Base-by-base conservation (phyloP, 495 filamentous ascomycete genomes). In the Parathielavia appendiculata region DNA sequence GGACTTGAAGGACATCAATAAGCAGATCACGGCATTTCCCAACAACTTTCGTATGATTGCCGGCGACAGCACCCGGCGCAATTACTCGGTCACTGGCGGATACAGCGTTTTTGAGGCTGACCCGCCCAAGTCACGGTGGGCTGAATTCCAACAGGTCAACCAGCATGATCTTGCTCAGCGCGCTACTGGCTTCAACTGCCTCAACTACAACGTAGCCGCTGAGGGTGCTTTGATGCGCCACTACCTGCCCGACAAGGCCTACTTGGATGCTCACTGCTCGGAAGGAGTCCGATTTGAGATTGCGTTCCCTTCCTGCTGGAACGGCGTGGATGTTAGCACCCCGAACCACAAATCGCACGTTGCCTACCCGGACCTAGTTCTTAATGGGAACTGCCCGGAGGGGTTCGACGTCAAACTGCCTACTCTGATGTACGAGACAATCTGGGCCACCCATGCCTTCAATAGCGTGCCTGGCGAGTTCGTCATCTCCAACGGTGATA, bases 221-320 rank as follows among this genome's bases (percentile, higher is more conserved):
- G 91, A 96, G 66, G 76, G 79, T 0, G 84, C 90, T 16, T 75
- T 96, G n/a, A 84, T 79, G 51, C 88, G 92, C 45, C 90, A 93
- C 68, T 84, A 80, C 64, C 46, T 97, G 63, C 92, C 92, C 0
- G 81, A 87, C 55, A 93, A 96, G 78, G 71, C 71, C 1, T 93
- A 78, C 62, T 76, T 95, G 32, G 90, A 95, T 64, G 77, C 74
- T 40, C 81, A 92, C 64, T 96, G 91, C 67, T 65, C 66, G 0
- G 81, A 93, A 61, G 91, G 91, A 11, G 63, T 96, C 46, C 84
- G 91, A 34, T 73, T 91, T 40, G 90, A 96, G 68, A 69, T 96
- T 52, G 86, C 90, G 81, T 96, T 96, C 75, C 91, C 91, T 11
- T 90, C 87, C 0, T 96, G 91, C 81, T 95, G 90, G 88, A 87